phyloP scores from a whole-genome alignment of 2,329 filamentous ascomycete genomes.

The Pseudopithomyces chartarum region DNA sequence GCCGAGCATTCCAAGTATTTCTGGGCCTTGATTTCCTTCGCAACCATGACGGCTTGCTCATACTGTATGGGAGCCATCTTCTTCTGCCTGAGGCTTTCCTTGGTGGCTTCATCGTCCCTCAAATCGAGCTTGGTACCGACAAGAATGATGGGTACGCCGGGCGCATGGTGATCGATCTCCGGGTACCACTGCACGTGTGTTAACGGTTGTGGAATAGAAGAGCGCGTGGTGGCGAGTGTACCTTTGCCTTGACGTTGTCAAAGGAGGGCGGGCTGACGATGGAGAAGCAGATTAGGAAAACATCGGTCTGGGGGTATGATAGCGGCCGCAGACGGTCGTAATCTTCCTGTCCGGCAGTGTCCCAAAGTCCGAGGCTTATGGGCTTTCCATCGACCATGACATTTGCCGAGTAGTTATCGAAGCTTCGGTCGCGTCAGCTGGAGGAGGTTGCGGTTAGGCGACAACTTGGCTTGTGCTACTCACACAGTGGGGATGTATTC shows the following conservation, averaged over 20 bases:
- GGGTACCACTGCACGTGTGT: constrained; percentile 77
- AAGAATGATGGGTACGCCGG: constrained; percentile 92
- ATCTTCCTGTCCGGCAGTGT: constrained; percentile 98
- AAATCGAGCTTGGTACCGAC: constrained; percentile 97
- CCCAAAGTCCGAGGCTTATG: constrained; percentile 95
- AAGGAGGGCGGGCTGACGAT: constrained; percentile 97
- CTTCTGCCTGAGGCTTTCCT: constrained; percentile 83
- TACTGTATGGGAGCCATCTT: constrained; percentile 98
- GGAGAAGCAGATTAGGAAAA: constrained; percentile 98
- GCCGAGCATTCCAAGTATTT: constrained; percentile 99
- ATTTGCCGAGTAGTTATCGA: constrained; percentile 98
- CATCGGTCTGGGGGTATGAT: constrained; percentile 97
- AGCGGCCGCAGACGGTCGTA: constrained; percentile 94
- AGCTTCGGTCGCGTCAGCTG: constrained; percentile 59
- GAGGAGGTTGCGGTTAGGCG: constrained; percentile 9
- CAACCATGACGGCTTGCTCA: constrained; percentile 84
- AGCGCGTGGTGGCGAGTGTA: constrained; percentile 49
- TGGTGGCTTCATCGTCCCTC: constrained; percentile 82
- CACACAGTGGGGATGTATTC: constrained; percentile 99
- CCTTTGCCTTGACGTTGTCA: constrained; percentile 99
- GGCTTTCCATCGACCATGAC: constrained; percentile 99
- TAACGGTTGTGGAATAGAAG: constrained; percentile 19
- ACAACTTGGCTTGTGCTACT: constrained; percentile 38
- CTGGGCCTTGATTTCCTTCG: constrained; percentile 92
- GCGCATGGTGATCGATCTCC: constrained; percentile 96